phyloP scores from a whole-genome alignment of 495 filamentous ascomycete species.

The Hypoxylon rickii region DNA sequence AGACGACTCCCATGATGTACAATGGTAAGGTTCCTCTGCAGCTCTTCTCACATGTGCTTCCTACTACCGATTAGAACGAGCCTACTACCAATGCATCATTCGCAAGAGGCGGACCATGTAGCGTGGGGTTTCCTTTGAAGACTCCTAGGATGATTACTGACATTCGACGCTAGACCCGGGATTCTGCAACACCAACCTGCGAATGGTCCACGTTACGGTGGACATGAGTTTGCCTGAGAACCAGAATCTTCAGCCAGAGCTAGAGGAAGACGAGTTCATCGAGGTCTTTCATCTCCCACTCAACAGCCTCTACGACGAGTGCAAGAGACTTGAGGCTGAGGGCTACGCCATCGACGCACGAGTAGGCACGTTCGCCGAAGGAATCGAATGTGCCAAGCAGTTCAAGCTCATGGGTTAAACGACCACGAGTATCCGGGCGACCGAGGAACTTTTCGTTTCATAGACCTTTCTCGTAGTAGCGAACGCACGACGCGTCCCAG shows the following conservation, averaged over 20 bases:
- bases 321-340: conserved; percentile 68
- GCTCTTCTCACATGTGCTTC: neutral
- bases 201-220: conserved; percentile 79
- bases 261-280: conserved; percentile 91
- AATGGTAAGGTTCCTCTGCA: conserved; percentile 64
- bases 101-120: no score
- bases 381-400: conserved; percentile 75
- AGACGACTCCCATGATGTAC: conserved; percentile 79
- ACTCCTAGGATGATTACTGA: neutral
- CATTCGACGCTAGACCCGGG: conserved; percentile 55
- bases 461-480: no score
- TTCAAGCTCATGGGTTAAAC: no score
- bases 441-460: no score
- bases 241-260: conserved; percentile 66
- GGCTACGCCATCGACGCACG: conserved; percentile 87
- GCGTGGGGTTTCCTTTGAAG: no score
- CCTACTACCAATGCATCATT: no score
- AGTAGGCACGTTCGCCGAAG: conserved; percentile 82
- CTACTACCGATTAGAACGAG: no score
- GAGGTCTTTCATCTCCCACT: conserved; percentile 79
- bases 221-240: conserved; percentile 75
- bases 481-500: no score
- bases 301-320: conserved; percentile 66
- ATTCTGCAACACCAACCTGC: conserved; percentile 87
- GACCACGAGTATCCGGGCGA: no score